phyloP scores from a whole-genome alignment of 352 stramenopile species.

The Phytophthora megakarya region DNA sequence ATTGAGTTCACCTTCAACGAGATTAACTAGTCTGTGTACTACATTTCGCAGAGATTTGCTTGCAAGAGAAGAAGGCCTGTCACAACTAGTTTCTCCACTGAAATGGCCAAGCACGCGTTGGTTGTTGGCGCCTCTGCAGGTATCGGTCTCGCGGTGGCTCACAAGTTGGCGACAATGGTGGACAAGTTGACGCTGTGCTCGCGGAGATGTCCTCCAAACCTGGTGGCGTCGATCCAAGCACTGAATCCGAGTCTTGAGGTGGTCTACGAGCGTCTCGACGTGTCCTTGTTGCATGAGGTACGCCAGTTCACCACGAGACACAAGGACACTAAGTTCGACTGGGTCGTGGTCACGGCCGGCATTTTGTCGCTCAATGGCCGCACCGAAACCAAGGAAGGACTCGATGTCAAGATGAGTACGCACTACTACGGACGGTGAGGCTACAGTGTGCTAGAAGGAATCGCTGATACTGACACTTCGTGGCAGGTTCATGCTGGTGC shows the following conservation, averaged over 20 bases:
- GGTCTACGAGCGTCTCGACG: constrained; percentile 33
- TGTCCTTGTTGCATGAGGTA: constrained; percentile 39
- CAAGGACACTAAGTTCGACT: constrained; percentile 35
- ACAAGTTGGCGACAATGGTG: constrained; percentile 31
- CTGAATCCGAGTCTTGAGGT: constrained; percentile 29
- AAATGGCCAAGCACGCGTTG: constrained; percentile 35
- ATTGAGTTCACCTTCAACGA: constrained; percentile 9
- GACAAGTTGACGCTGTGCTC: constrained; percentile 38
- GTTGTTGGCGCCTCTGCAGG: constrained; percentile 35
- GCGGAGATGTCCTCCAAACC: constrained; percentile 20
- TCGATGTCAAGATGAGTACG: constrained; percentile 41
- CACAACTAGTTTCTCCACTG: constrained; percentile 13
- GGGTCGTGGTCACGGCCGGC: constrained; percentile 32
- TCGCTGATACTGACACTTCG: not conserved
- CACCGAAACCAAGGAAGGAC: constrained; percentile 34
- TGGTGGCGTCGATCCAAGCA: constrained; percentile 28
- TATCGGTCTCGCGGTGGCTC: constrained; percentile 32
- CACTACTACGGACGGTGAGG: constrained; percentile 40
- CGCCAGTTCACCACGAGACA: constrained; percentile 33
- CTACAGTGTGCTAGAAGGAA: not conserved
- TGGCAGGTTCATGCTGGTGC: constrained; percentile 36
- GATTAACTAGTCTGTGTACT: not conserved
- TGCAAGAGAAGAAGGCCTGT: constrained; percentile 10
- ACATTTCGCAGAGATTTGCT: constrained; percentile 39
- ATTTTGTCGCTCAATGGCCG: constrained; percentile 38